Evolutionary conservation across 2,329 filamentous ascomycete genomes (phyloP).

Genomic region (Colletotrichum cuscutae): DNA sequence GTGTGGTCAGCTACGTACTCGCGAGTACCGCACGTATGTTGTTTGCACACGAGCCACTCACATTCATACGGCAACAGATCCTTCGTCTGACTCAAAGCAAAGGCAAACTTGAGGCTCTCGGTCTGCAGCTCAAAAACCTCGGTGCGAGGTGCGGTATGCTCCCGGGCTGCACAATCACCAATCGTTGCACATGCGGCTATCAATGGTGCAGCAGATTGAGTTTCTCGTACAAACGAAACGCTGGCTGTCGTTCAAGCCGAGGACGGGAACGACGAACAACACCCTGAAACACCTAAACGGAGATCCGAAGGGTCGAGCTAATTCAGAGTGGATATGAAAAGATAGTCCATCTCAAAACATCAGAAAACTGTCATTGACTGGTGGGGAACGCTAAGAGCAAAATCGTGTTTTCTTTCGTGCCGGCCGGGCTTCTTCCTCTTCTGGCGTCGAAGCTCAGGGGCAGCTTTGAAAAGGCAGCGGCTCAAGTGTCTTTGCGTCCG

Average conservation of each 20-base stretch:
- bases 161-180: background rate
- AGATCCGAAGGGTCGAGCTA: background rate
- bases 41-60: background rate
- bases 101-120: background rate
- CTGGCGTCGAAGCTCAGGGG: background rate
- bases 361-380: background rate
- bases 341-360: background rate
- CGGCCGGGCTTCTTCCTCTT: background rate
- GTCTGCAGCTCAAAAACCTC: background rate
- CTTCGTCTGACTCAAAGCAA: constrained; percentile 6
- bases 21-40: background rate
- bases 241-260: background rate
- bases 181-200: background rate
- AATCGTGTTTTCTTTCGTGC: background rate
- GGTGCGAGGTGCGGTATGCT: background rate
- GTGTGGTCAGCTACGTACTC: constrained; percentile 10
- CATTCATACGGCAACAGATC: background rate
- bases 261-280: background rate
- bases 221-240: too few species aligned
- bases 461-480: background rate
- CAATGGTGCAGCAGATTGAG: background rate
- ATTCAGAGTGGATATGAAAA: background rate
- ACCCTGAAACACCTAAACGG: background rate
- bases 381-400: background rate
- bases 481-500: background rate